These are phyloP conservation scores for Pleoardoris graminearum DNA, from an alignment of 2,329 filamentous ascomycete genomes.

Conservation along the genomic window DNA sequence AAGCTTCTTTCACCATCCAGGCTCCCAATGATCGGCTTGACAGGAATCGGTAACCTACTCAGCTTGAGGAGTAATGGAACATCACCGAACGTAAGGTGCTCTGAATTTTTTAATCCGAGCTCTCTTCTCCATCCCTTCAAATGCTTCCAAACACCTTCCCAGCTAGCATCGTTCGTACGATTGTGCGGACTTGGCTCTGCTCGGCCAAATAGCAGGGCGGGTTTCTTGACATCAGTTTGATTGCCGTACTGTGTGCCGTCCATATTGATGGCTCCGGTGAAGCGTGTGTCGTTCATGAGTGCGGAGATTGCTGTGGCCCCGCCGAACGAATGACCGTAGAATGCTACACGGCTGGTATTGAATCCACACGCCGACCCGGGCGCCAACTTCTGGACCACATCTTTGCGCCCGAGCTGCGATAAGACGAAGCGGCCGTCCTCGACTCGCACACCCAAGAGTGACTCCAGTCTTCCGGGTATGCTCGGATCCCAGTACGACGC, in stretches of 20 bases:
- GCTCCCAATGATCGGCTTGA: constrained; percentile 5
- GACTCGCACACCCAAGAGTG: constrained; percentile 7
- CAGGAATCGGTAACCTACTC: not conserved
- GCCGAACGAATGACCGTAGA: constrained; percentile 39
- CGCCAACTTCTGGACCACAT: constrained; percentile 8
- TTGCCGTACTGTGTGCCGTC: constrained; percentile 27
- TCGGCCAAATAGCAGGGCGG: constrained; percentile 13
- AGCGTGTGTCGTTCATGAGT: constrained; percentile 24
- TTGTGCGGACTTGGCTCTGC: constrained; percentile 10
- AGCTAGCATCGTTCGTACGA: constrained; percentile 10
- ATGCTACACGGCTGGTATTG: constrained; percentile 10
- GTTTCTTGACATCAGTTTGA: constrained; percentile 3
- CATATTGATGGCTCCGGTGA: constrained; percentile 32
- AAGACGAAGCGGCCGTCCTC: constrained; percentile 18
- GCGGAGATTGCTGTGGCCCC: constrained; percentile 29
- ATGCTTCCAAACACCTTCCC: constrained; percentile 7
- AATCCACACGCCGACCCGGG: constrained; percentile 14
- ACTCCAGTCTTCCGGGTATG: constrained; percentile 5
- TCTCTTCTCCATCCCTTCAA: constrained; percentile 16
- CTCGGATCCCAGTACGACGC: not conserved
- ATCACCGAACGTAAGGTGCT: constrained; percentile 12
- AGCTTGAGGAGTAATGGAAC: constrained; percentile 10
- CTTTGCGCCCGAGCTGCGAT: constrained; percentile 12
- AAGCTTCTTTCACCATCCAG: constrained; percentile 13
- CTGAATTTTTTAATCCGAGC: constrained; percentile 7